Evolutionary conservation across 2,329 filamentous ascomycete species (phyloP).

Genomic region (Lanzia echinophila): DNA sequence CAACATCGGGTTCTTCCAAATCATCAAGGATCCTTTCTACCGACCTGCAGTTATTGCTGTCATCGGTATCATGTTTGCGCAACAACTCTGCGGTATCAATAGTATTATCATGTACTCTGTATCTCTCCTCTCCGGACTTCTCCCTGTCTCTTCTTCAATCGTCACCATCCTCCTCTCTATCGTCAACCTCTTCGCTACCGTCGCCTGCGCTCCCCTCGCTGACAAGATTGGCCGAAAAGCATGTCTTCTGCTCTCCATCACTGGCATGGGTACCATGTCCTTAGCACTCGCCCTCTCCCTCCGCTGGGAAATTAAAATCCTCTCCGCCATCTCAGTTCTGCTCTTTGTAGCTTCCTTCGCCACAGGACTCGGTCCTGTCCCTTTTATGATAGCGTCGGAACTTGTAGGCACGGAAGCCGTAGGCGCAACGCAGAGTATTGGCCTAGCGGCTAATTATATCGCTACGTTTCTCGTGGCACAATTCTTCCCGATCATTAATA

Average conservation of each 20-base stretch:
- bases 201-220: constrained; percentile 73
- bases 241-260: constrained; percentile 74
- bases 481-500: constrained; percentile 86
- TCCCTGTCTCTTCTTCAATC: constrained; percentile 73
- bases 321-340: constrained; percentile 76
- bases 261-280: constrained; percentile 76
- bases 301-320: constrained; percentile 59
- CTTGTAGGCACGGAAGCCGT: constrained; percentile 87
- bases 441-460: constrained; percentile 78
- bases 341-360: constrained; percentile 87
- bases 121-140: constrained; percentile 71
- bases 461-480: constrained; percentile 90
- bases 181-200: constrained; percentile 78
- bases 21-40: constrained; percentile 60
- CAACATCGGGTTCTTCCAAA: constrained; percentile 56
- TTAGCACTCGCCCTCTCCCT: constrained; percentile 77
- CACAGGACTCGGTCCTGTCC: constrained; percentile 84
- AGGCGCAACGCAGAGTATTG: constrained; percentile 84
- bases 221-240: constrained; percentile 84
- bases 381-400: constrained; percentile 89
- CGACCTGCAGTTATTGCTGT: constrained; percentile 74
- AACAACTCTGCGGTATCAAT: constrained; percentile 93
- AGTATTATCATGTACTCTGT: constrained; percentile 99
- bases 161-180: constrained; percentile 83
- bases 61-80: constrained; percentile 83